These are phyloP conservation scores for Stereocaulon alpinum DNA, from an alignment of 495 filamentous ascomycete genomes.

Conservation along the genomic window DNA sequence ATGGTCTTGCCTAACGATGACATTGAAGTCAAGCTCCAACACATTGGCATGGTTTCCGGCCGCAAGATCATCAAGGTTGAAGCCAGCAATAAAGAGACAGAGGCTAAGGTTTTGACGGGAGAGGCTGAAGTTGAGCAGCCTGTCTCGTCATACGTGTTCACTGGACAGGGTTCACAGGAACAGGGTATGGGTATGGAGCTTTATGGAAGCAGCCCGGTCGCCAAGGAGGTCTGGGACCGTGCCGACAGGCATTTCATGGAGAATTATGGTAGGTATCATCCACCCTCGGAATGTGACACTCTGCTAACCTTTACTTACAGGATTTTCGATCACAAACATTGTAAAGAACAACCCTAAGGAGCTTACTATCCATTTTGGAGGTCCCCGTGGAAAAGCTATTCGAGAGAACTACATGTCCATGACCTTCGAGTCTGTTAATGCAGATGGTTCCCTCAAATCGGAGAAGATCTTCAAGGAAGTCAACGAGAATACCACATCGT, in stretches of 20 bases:
- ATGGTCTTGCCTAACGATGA: constrained; percentile 98
- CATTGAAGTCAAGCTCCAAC: constrained; percentile 85
- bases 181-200: constrained; percentile 99
- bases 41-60: constrained; percentile 94
- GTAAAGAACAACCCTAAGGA: constrained; percentile 99
- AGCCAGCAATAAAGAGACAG: constrained; percentile 81
- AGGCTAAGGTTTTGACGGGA: constrained; percentile 87
- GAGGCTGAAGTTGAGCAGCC: constrained; percentile 98
- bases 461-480: constrained; percentile 99
- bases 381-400: constrained; percentile 91
- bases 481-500: constrained; percentile 78
- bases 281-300: constrained; percentile 24
- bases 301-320: constrained; percentile 29
- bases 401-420: constrained; percentile 99
- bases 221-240: constrained; percentile 95
- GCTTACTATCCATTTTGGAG: constrained; percentile 96
- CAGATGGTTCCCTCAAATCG: constrained; percentile 86
- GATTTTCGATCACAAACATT: constrained; percentile 94
- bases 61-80: constrained; percentile 99
- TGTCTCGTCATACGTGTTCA: constrained; percentile 96
- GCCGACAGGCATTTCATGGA: constrained; percentile 97
- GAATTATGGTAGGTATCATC: constrained; percentile 63
- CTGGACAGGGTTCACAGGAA: constrained; percentile 93
- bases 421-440: constrained; percentile 93
- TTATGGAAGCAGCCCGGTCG: constrained; percentile 82